Percentiles rank a stretch among this genome's conserved stretches.
Evolutionary conservation across 768 basidiomycete species (phyloP).

Genomic region (Artomyces pyxidatus): DNA sequence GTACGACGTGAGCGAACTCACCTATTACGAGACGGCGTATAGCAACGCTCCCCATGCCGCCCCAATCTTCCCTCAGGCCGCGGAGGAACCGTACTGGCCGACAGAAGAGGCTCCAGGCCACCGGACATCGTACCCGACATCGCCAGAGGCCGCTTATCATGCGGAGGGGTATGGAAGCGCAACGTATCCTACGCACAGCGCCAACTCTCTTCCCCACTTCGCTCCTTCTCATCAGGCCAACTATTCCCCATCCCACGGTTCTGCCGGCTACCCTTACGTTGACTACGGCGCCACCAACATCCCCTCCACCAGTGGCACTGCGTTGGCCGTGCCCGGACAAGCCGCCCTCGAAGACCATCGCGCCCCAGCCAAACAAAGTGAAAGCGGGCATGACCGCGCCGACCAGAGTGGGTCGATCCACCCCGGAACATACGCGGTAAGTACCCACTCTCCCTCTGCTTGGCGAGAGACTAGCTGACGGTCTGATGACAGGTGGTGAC

Average conservation of each 20-base stretch:
- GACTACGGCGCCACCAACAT: background rate
- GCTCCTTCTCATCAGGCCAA: background rate
- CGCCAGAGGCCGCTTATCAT: no score
- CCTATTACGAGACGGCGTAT: no score
- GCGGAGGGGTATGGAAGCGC: no score
- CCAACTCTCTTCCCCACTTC: background rate
- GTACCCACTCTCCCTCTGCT: conserved; percentile 7
- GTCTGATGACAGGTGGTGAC: background rate
- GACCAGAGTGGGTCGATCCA: background rate
- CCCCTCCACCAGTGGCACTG: background rate
- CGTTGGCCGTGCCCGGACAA: background rate
- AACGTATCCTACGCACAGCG: background rate
- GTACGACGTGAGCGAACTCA: no score
- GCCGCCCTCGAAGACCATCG: conserved; percentile 6
- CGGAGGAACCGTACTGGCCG: no score
- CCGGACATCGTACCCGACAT: background rate
- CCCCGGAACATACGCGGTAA: conserved; percentile 7
- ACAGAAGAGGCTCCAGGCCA: background rate
- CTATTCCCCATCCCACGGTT: conserved; percentile 3
- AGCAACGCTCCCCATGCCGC: no score
- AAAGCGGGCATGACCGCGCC: conserved; percentile 12
- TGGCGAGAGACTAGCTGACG: conserved; percentile 1
- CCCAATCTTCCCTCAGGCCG: no score
- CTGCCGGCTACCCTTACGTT: background rate
- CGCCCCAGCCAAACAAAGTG: background rate